Conservation (phyloP, 495 filamentous ascomycete genomes). For the Penicillium manginii region DNA sequence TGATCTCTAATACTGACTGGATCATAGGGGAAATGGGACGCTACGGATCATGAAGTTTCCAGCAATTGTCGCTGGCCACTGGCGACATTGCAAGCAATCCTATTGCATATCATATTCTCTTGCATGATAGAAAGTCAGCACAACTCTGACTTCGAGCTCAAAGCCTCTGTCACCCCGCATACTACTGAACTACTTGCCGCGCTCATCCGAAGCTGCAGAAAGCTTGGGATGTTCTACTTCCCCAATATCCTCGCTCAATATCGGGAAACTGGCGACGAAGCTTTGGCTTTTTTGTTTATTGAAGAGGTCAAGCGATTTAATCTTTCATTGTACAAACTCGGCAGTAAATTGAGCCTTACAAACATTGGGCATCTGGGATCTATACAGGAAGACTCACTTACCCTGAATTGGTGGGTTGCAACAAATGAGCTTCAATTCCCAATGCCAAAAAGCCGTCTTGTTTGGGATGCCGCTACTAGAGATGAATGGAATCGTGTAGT, state of each 20-base stretch:
- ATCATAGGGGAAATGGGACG: slow-evolving; percentile 35
- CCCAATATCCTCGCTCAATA: slow-evolving; percentile 30
- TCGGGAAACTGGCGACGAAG: slow-evolving; percentile 9
- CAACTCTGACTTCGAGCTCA: slow-evolving; percentile 22
- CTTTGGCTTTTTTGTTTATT: slow-evolving; percentile 30
- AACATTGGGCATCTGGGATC: neutral
- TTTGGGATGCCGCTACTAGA: slow-evolving; percentile 28
- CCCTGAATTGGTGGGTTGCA: slow-evolving; percentile 1
- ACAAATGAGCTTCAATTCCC: slow-evolving; percentile 36
- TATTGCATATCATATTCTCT: slow-evolving; percentile 35
- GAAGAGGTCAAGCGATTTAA: slow-evolving; percentile 38
- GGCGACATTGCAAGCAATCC: slow-evolving; percentile 37
- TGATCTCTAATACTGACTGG: too few relatives aligned
- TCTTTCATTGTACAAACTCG: slow-evolving; percentile 30
- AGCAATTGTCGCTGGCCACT: slow-evolving; percentile 32
- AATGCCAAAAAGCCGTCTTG: slow-evolving; percentile 19
- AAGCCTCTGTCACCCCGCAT: slow-evolving; percentile 13
- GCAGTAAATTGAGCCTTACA: slow-evolving; percentile 6
- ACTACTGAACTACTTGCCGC: slow-evolving; percentile 23
- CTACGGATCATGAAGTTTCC: slow-evolving; percentile 13
- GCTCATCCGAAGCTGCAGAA: slow-evolving; percentile 31
- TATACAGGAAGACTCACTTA: too few relatives aligned
- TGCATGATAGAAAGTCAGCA: slow-evolving; percentile 7
- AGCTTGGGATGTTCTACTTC: slow-evolving; percentile 35
- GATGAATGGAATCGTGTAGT: slow-evolving; percentile 24